Evolutionary conservation across 345 rosid genomes (phyloP).

Genomic region (Schrenkiella parvula): DNA sequence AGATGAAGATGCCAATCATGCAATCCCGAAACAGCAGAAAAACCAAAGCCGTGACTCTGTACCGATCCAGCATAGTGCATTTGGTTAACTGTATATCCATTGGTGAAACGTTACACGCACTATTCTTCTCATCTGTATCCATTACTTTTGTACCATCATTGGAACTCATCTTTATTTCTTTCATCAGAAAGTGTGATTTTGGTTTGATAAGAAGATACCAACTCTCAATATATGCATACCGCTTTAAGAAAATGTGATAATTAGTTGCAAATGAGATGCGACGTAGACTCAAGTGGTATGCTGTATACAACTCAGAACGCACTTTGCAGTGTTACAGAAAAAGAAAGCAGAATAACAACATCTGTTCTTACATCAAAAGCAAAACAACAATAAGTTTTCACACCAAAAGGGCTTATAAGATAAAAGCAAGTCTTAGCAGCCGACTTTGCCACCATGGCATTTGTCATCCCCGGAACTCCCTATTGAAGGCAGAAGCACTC

Average conservation of each 20-base stretch:
- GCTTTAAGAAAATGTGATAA: not conserved
- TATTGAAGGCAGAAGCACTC: conserved; percentile 30
- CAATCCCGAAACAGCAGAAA: conserved; percentile 14
- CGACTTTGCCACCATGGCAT: not conserved
- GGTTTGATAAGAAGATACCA: not conserved
- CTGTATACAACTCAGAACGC: not conserved
- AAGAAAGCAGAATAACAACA: not conserved
- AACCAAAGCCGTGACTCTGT: conserved; percentile 30
- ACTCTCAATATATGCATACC: not conserved
- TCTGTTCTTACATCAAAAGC: not conserved
- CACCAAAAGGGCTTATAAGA: not conserved
- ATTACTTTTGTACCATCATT: not conserved
- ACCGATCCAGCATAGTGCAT: conserved; percentile 3
- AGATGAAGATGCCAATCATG: conserved; percentile 35
- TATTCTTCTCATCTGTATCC: conserved; percentile 4
- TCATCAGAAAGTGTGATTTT: conserved; percentile 17
- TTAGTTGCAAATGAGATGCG: not conserved
- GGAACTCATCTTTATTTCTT: not conserved
- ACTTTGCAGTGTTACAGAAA: not conserved
- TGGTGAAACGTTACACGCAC: not conserved
- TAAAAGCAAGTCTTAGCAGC: no score
- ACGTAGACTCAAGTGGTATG: not conserved
- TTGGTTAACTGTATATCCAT: conserved; percentile 18
- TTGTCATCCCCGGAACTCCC: conserved; percentile 44
- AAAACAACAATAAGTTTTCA: not conserved